phyloP scores from a whole-genome alignment of 345 rosid species.

The Linum trigynum region DNA sequence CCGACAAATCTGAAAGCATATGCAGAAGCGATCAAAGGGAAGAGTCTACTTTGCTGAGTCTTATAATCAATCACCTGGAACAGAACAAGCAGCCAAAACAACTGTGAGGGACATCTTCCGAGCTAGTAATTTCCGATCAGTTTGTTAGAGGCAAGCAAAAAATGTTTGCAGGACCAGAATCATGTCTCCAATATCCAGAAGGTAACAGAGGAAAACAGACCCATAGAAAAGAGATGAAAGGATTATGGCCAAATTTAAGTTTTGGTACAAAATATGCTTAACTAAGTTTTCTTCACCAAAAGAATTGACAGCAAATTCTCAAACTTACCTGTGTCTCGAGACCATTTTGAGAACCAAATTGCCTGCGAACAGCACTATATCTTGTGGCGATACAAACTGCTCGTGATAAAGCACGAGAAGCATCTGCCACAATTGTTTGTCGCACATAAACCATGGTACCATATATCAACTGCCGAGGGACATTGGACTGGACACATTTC shows the following conservation, averaged over 20 bases:
- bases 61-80: constrained; percentile 89
- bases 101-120: constrained; percentile 9
- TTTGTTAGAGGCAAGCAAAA: neutral
- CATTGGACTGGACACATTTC: constrained; percentile 61
- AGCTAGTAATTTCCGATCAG: constrained; percentile 1
- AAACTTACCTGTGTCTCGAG: constrained; percentile 71
- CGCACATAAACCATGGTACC: constrained; percentile 96
- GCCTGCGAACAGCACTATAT: constrained; percentile 93
- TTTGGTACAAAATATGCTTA: neutral
- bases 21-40: constrained; percentile 98
- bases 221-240: neutral
- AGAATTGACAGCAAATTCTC: neutral
- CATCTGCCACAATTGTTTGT: constrained; percentile 78
- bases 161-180: neutral
- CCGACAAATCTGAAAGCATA: constrained; percentile 97
- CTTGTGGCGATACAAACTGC: constrained; percentile 98
- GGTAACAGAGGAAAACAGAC: no score
- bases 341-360: constrained; percentile 71
- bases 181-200: no score
- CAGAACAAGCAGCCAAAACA: constrained; percentile 12
- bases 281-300: neutral
- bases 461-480: constrained; percentile 81
- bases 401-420: constrained; percentile 74
- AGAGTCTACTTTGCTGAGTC: constrained; percentile 92
- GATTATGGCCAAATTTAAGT: neutral